Evolutionary conservation across 2,329 filamentous ascomycete genomes (phyloP), one percentile per base, ranked within the genome.

Genomic region (Cordyceps tenuipes): DNA sequence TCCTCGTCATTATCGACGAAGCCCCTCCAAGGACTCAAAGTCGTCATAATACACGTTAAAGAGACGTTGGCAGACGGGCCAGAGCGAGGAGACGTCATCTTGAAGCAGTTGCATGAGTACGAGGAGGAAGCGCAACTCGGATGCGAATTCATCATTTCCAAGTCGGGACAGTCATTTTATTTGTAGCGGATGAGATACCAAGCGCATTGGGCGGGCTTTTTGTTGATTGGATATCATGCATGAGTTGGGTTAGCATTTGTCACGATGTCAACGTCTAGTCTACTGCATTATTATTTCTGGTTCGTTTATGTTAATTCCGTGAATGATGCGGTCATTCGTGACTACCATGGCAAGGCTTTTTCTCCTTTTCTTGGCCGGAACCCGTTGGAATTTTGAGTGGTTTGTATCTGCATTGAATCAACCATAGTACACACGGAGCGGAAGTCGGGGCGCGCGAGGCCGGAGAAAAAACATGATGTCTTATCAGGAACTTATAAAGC

Each of bases 41-140:
- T 99, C 1, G 86, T 97, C 54, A 84, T 97, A 59, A 97, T 97
- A 43, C 94, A 99, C 70, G 83, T 97, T 68, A 99, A 99, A 71
- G 93, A 97, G 64, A 87, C 82, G 23, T 76, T 97, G 59, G 77
- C 80, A 9, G 91, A 96, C 69, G 90, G 85, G 0, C 83, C 83
- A 76, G 52, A 84, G 81, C 2, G 82, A 78, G 41, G 74, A 0
- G 84, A 90, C 3, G 80, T 75, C 2, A 96, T 97, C 41, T 67
- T 94, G 23, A 69, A 77, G 62, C 84, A 97, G 70, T 73, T 97
- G 54, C 70, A 75, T 19, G 83, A 84, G 29, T 79, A 90, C 62
- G 90, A 92, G 62, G 74, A 78, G 57, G 82, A 83, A 13, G 80
- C 76, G 9, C 80, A 81, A 50, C 72, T 96, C 52, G 93, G 92